phyloP scores from a whole-genome alignment of 208 protist genomes.

The Plasmodiophora brassicae region DNA sequence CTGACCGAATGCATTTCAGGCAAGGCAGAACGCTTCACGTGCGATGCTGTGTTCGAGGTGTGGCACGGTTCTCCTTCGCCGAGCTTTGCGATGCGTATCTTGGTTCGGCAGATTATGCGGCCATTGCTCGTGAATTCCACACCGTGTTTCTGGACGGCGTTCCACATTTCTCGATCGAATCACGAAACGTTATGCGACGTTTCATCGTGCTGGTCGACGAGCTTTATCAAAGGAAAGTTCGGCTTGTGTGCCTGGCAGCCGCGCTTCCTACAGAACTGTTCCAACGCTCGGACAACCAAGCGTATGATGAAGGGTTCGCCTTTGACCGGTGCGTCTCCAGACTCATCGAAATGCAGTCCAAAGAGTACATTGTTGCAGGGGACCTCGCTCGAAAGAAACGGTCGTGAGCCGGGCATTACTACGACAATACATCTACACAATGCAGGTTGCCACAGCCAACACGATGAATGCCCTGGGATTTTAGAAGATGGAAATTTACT shows the following conservation, averaged over 20 bases:
- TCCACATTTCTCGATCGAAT: conserved; percentile 51
- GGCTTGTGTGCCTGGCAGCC: conserved; percentile 47
- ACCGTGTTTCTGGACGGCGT: conserved; percentile 60
- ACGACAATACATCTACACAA: too few species aligned
- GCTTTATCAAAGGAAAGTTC: conserved; percentile 55
- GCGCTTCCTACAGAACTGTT: conserved; percentile 44
- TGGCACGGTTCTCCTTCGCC: conserved; percentile 57
- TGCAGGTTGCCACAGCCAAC: too few species aligned
- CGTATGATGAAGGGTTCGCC: conserved; percentile 61
- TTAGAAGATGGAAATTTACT: too few species aligned
- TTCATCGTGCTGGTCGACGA: conserved; percentile 67
- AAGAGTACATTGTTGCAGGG: conserved; percentile 57
- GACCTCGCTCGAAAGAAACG: too few species aligned
- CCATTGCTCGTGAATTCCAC: conserved; percentile 57
- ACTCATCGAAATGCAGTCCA: conserved; percentile 63
- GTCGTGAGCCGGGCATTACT: too few species aligned
- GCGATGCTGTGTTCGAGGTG: too few species aligned
- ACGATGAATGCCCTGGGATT: too few species aligned
- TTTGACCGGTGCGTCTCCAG: conserved; percentile 58
- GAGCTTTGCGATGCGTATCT: conserved; percentile 56
- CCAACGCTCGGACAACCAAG: background rate
- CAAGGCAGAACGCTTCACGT: too few species aligned
- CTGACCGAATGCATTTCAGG: too few species aligned
- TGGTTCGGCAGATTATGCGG: conserved; percentile 61
- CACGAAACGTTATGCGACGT: conserved; percentile 55